A percentile compares a stretch with the other conserved stretches of the same genome.
Conservation (phyloP, 148 eudicot species). For the Rhododendron kiyosumense region DNA sequence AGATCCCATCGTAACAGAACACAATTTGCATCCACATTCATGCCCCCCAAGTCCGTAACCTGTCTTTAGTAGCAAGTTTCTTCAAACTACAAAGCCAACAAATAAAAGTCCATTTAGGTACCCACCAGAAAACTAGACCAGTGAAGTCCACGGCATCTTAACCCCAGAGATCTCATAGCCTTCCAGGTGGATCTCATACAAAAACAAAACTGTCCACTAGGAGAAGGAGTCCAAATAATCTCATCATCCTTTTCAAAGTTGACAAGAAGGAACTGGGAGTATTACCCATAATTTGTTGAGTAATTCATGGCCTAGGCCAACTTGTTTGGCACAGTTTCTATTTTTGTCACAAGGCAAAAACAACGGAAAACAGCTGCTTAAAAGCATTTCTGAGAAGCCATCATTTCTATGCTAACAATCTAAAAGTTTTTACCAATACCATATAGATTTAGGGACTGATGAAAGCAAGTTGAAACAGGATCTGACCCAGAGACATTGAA, state of each 20-base stretch:
- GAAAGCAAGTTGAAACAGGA: slow-evolving; percentile 30
- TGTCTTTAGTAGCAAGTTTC: no score
- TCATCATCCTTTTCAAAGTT: neutral
- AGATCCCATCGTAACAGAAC: no score
- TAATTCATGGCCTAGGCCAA: neutral
- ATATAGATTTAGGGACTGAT: neutral
- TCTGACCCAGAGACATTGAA: slow-evolving; percentile 90
- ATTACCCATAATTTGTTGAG: neutral
- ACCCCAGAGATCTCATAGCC: neutral
- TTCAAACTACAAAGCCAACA: no score
- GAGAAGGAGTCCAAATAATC: neutral
- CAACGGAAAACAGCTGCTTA: neutral
- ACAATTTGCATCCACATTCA: no score
- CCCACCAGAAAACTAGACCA: no score
- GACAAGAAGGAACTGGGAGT: neutral
- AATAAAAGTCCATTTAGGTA: no score
- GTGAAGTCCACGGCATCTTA: neutral
- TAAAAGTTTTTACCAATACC: neutral
- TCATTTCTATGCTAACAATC: neutral
- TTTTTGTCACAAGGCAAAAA: neutral
- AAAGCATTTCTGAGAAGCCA: neutral
- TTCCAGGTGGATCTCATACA: neutral
- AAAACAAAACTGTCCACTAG: neutral
- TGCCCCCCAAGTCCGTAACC: no score
- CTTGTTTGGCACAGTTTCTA: neutral